These are phyloP conservation scores for Ascochyta lentis DNA, from an alignment of 2,329 filamentous ascomycete genomes.

Conservation along the genomic window DNA sequence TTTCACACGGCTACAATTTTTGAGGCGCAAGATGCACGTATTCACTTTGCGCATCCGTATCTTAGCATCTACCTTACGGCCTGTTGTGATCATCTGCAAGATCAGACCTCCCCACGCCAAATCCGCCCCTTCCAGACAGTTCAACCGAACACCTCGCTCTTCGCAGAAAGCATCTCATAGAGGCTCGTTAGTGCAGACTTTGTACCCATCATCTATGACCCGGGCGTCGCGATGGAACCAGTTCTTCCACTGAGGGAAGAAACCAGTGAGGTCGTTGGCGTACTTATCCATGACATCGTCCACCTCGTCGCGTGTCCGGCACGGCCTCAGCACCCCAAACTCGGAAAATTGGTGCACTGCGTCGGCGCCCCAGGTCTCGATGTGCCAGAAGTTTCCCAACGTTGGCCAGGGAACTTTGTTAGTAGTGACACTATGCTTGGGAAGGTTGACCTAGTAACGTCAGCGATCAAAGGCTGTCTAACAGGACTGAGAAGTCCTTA, in stretches of 20 bases:
- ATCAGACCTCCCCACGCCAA: too few relatives aligned
- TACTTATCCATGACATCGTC: constrained; percentile 3
- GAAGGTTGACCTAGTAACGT: not conserved
- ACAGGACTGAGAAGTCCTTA: not conserved
- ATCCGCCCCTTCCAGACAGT: too few relatives aligned
- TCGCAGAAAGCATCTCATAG: not conserved
- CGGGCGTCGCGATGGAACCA: not conserved
- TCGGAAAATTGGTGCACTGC: not conserved
- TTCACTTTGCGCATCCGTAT: too few relatives aligned
- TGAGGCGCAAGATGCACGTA: too few relatives aligned
- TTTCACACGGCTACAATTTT: too few relatives aligned
- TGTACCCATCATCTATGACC: not conserved
- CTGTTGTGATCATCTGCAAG: too few relatives aligned
- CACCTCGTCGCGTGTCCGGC: not conserved
- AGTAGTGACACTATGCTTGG: not conserved
- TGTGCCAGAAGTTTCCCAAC: not conserved
- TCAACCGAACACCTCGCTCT: too few relatives aligned
- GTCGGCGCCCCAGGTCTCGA: not conserved
- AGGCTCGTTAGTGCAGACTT: not conserved
- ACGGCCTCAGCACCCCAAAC: not conserved
- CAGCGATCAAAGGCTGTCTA: not conserved
- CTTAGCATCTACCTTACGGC: too few relatives aligned
- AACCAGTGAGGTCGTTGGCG: not conserved
- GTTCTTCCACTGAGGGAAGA: not conserved
- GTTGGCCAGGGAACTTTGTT: not conserved